These are phyloP conservation scores for Colletotrichum graminicola DNA, from an alignment of 2,329 filamentous ascomycete genomes.

Conservation along the genomic window DNA sequence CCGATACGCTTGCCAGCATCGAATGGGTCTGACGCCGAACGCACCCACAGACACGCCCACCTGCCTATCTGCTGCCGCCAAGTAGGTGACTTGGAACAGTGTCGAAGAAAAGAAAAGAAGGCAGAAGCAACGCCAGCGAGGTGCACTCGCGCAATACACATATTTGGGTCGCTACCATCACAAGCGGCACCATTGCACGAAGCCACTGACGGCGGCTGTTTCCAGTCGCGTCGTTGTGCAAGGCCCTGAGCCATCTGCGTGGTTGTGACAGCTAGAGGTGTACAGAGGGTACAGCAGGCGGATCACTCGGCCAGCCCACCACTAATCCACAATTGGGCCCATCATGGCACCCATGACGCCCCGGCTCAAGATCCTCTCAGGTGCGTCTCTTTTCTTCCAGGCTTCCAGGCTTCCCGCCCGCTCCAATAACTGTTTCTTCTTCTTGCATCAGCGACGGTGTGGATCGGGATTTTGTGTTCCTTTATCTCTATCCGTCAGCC, in stretches of 20 bases:
- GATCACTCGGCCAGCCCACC: slow-evolving; percentile 48
- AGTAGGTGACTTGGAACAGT: slow-evolving; percentile 29
- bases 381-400: slow-evolving; percentile 58
- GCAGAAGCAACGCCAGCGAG: slow-evolving; percentile 26
- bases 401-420: slow-evolving; percentile 37
- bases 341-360: slow-evolving; percentile 71
- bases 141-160: slow-evolving; percentile 24
- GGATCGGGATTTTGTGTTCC: slow-evolving; percentile 48
- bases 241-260: slow-evolving; percentile 28
- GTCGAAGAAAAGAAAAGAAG: slow-evolving; percentile 5
- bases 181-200: slow-evolving; percentile 20
- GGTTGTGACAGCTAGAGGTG: slow-evolving; percentile 34
- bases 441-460: slow-evolving; percentile 45
- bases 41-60: slow-evolving; percentile 39
- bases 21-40: slow-evolving; percentile 41
- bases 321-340: slow-evolving; percentile 55
- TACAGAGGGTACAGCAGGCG: slow-evolving; percentile 39
- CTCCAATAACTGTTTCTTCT: slow-evolving; percentile 42
- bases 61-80: slow-evolving; percentile 28
- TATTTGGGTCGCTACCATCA: not conserved
- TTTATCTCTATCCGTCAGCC: slow-evolving; percentile 42
- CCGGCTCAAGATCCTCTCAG: slow-evolving; percentile 72
- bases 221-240: slow-evolving; percentile 33
- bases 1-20: slow-evolving; percentile 40
- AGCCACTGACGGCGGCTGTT: slow-evolving; percentile 35